A percentile compares a stretch with the other conserved stretches of the same genome.
These are phyloP conservation scores for Pyrenopolyporus hunteri DNA, from an alignment of 495 filamentous ascomycete species.

Conservation along the genomic window DNA sequence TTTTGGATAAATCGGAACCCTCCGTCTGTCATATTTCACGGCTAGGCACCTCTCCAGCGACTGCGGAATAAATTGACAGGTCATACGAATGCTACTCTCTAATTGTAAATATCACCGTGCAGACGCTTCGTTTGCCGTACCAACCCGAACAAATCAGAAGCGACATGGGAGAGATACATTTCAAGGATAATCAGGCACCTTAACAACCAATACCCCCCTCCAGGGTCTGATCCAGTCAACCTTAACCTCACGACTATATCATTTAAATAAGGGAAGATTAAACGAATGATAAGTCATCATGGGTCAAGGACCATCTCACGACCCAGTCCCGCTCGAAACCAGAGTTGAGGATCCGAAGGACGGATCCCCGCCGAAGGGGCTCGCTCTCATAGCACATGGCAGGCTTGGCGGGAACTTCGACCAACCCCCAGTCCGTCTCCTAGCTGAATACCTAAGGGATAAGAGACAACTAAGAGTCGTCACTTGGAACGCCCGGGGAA, in stretches of 20 bases:
- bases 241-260: no score
- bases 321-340: constrained; percentile 33
- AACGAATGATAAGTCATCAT: no score
- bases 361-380: constrained; percentile 17
- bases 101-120: background rate
- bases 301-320: constrained; percentile 28
- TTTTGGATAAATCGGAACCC: no score
- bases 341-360: constrained; percentile 31
- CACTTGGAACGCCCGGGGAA: constrained; percentile 74
- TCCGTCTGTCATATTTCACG: no score
- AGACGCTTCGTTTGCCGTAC: background rate
- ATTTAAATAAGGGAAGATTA: no score
- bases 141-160: background rate
- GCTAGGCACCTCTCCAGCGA: no score
- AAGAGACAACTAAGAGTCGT: constrained; percentile 62
- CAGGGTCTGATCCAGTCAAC: background rate
- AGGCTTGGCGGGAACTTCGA: constrained; percentile 30
- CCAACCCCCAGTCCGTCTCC: constrained; percentile 30
- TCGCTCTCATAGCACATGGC: constrained; percentile 34
- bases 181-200: background rate
- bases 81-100: no score
- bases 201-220: background rate
- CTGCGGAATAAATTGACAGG: no score
- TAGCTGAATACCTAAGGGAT: constrained; percentile 34
- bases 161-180: background rate